Base-by-base conservation (phyloP, 164 flowering plant species). In the Chimonanthus salicifolius region DNA sequence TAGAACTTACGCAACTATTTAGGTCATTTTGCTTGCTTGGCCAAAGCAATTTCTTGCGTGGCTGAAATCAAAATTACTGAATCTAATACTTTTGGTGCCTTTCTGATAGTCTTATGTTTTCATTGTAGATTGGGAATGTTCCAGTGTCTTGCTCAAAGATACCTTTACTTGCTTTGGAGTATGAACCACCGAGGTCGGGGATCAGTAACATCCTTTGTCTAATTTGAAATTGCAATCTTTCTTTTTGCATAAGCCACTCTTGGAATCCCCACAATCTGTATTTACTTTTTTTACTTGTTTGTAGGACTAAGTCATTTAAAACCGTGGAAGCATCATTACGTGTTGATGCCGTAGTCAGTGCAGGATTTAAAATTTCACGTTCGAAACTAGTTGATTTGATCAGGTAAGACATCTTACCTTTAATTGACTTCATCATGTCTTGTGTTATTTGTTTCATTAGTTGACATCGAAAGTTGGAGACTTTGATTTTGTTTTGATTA, bases 321-420 rank as follows among this genome's bases (percentile, higher is more conserved):
- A 71, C 91, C 20, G 74, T 94, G 49, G 97, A 92, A 76, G 89
- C 92, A 71, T 94, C 99, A 43, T 70, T 91, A 13, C 85, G 99
- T 73, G 80, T 94, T 46, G 96, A 94, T 85, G 90, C 97, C 49
- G 63, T 94, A 67, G 99, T 97, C 60, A 92, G 99, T 85, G 99
- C 97, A 15, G 98, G 98, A 64, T 94, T 86, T 74, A 91, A 92
- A 81, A 84, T 91, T 75, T 94, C 99, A 49, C 85, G 97, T 66
- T 86, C 99, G 64, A 92, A 94, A 80, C 81, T 94, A 76, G 94
- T 86, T 74, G 82, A 83, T 78, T 79, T 90, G 77, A 90, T 94
- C 81, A 88, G 97, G 99, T 94, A 84, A 18, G 10, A 63, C 69
- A 58, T 49, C 15, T 49, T 44, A 68, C 20, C 68, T 64, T 21